Conservation (phyloP, 352 stramenopile species). For the Globisporangium cederbergense region DNA sequence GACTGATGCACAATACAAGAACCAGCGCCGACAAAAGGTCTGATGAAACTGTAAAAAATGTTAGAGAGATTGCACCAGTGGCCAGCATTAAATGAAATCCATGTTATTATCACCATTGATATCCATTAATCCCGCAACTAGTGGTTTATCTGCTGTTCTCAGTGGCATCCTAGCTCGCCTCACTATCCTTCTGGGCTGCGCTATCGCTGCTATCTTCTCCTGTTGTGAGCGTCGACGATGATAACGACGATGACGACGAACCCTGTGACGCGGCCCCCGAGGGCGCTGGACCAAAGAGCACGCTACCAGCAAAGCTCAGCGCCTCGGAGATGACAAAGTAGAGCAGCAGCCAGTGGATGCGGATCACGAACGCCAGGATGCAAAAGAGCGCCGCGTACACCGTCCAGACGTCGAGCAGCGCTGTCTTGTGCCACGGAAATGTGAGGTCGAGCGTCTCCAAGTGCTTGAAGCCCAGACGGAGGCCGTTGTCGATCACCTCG, state of each 20-base stretch:
- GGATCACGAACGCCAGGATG: slow-evolving; percentile 53
- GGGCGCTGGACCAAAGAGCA: slow-evolving; percentile 35
- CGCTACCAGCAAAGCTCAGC: slow-evolving; percentile 30
- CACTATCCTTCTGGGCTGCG: neutral
- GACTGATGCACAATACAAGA: too few species aligned
- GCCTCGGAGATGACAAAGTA: slow-evolving; percentile 56
- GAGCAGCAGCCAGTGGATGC: slow-evolving; percentile 63
- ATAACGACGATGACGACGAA: slow-evolving; percentile 1
- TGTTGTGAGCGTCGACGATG: slow-evolving; percentile 3
- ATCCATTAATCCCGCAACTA: neutral
- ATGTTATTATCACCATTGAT: neutral
- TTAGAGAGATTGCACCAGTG: neutral
- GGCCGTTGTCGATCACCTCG: slow-evolving; percentile 59
- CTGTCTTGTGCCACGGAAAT: slow-evolving; percentile 72
- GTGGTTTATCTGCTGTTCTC: neutral
- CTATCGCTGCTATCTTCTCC: neutral
- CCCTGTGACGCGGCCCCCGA: neutral
- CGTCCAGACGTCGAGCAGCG: slow-evolving; percentile 78
- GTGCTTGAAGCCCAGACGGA: slow-evolving; percentile 58
- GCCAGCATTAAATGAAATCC: neutral
- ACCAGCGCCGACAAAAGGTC: too few species aligned
- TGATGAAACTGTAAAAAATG: too few species aligned
- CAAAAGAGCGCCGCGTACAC: slow-evolving; percentile 74
- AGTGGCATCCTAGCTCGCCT: neutral
- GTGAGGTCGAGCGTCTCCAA: slow-evolving; percentile 65